Evolutionary conservation across 2,329 filamentous ascomycete genomes (phyloP).

Genomic region (Trichoderma pleuroti): DNA sequence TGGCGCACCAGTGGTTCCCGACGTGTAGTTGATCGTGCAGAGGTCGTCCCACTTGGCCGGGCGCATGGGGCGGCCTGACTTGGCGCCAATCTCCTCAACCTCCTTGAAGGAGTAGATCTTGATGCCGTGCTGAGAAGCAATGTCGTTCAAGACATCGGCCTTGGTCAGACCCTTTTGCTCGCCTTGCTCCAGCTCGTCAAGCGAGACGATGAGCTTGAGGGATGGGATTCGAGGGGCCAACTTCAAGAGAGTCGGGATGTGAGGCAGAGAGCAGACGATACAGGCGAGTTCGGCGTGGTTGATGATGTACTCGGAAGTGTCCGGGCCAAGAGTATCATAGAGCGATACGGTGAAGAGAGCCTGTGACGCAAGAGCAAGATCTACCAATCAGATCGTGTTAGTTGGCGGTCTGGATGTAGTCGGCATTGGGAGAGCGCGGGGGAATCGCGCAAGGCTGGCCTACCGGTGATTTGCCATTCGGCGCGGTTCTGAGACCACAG

Average conservation of each 20-base stretch:
- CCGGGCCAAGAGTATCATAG: constrained; percentile 91
- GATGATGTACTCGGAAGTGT: constrained; percentile 92
- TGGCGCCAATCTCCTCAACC: constrained; percentile 76
- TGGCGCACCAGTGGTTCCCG: constrained; percentile 76
- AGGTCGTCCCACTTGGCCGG: constrained; percentile 71
- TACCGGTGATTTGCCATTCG: constrained; percentile 81
- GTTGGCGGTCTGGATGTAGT: not conserved
- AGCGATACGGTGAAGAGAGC: constrained; percentile 86
- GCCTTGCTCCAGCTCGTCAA: constrained; percentile 78
- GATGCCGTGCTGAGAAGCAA: constrained; percentile 72
- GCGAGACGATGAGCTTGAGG: constrained; percentile 81
- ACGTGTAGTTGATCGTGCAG: constrained; percentile 89
- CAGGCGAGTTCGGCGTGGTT: constrained; percentile 77
- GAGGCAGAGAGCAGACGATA: constrained; percentile 74
- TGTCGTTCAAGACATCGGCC: constrained; percentile 67
- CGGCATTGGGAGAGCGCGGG: not conserved
- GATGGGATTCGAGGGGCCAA: constrained; percentile 70
- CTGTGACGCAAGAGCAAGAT: constrained; percentile 84
- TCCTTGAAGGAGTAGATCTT: constrained; percentile 74
- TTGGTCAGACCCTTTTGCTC: constrained; percentile 78
- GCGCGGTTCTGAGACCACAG: constrained; percentile 82
- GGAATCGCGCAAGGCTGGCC: constrained; percentile 19
- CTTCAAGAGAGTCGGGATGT: constrained; percentile 78
- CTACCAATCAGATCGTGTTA: constrained; percentile 40
- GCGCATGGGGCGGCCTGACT: constrained; percentile 65